Evolutionary conservation across 2,329 filamentous ascomycete species (phyloP).

Genomic region (Neophaeococcomyces mojaviensis): DNA sequence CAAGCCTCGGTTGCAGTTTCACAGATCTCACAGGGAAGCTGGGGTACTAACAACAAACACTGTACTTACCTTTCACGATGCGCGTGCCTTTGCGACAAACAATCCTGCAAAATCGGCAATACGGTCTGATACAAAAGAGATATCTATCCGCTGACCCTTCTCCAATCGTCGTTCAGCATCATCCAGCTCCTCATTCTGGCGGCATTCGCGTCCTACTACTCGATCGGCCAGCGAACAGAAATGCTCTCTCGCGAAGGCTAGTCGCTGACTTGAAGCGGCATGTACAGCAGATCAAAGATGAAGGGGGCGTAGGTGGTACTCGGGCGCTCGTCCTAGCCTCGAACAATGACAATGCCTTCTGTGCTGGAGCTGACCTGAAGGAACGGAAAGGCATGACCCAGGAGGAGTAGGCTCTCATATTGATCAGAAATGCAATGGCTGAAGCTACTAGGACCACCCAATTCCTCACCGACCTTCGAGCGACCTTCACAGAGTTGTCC

Average conservation of each 20-base stretch:
- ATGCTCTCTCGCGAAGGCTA: conserved; percentile 78
- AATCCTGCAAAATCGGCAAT: not conserved
- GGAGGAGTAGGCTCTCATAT: conserved; percentile 57
- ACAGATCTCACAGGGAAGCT: not conserved
- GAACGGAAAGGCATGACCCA: conserved; percentile 69
- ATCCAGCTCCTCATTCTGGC: conserved; percentile 71
- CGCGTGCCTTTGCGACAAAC: conserved; percentile 5
- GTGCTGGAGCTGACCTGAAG: conserved; percentile 89
- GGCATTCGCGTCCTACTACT: conserved; percentile 83
- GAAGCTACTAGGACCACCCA: conserved; percentile 55
- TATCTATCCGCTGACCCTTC: conserved; percentile 14
- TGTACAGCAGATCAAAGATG: conserved; percentile 61
- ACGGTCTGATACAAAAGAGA: not conserved
- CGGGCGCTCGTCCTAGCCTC: conserved; percentile 77
- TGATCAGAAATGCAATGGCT: conserved; percentile 1
- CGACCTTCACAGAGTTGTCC: conserved; percentile 66
- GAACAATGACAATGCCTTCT: conserved; percentile 80
- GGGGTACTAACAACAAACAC: not conserved
- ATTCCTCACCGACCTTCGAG: conserved; percentile 71
- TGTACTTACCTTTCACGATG: conserved; percentile 11
- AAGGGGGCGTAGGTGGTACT: conserved; percentile 54
- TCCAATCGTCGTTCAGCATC: conserved; percentile 58
- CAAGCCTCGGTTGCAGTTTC: not conserved
- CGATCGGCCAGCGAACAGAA: conserved; percentile 76
- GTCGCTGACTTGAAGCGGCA: conserved; percentile 64